Evolutionary conservation across 2,329 filamentous ascomycete genomes (phyloP), one percentile per base, ranked within the genome.

Genomic region (Fusarium odoratissimum): DNA sequence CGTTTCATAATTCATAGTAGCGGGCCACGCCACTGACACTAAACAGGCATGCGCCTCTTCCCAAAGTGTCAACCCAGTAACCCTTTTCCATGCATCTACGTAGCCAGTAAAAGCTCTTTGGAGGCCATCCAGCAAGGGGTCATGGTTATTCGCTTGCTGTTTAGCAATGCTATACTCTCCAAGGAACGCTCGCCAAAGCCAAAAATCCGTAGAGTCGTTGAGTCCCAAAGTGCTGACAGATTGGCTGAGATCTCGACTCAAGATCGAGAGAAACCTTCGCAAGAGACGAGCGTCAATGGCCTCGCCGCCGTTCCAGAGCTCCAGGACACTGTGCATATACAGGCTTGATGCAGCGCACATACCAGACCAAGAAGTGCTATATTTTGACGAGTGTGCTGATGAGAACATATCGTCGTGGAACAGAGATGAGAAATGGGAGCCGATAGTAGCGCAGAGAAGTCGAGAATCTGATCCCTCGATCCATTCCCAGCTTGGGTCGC

Each of bases 401-500:
- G 23, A 25, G 4, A 8, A 37, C 9, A 44, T 48, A 4, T 52
- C 45, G 1, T 60, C 48, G 5, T 63, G 51, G 3, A 66, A 72
- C 1, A 76, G 49, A 1, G 75, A 77, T 0, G 54, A 48, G 28
- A 77, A 61, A 23, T 77, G 75, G 2, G 71, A 69, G 13, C 66
- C 60, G 21, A 75, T 63, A 4, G 71, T 67, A 0, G 57, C 62
- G 12, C 69, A 64, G 0, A 73, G 56, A 2, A 77, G 30, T 2
- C 59, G 62, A 4, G 75, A 77, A 13, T 75, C 75, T 1, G 75
- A 74, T 10, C 75, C 75, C 13, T 77, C 75, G 0, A 64, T 60
- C 75, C 75, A 77, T 12, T 75, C 69, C 63, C 67, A 65, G 8
- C 69, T 52, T 14, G 75, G 75, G 33, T 77, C 75, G n/a, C 54